Evolutionary conservation across 2,329 filamentous ascomycete genomes (phyloP).

Genomic region (Fusarium praegraminearum): DNA sequence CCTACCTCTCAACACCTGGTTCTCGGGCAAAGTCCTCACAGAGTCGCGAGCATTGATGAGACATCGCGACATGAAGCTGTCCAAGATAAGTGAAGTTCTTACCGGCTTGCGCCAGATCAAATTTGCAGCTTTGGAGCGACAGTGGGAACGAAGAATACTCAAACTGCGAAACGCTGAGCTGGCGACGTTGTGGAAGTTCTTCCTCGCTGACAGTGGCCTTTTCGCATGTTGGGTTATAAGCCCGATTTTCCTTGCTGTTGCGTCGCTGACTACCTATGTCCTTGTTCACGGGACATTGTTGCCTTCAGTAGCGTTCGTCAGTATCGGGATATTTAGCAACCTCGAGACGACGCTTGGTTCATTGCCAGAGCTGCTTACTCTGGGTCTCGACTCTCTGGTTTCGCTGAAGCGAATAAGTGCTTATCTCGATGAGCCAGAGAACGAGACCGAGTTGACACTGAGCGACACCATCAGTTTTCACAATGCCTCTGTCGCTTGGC

Average conservation of each 20-base stretch:
- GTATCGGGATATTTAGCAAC: slow-evolving; percentile 76
- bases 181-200: slow-evolving; percentile 72
- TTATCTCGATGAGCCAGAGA: slow-evolving; percentile 75
- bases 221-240: slow-evolving; percentile 77
- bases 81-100: slow-evolving; percentile 78
- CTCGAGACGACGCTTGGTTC: slow-evolving; percentile 77
- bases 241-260: slow-evolving; percentile 77
- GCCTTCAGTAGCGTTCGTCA: slow-evolving; percentile 83
- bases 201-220: slow-evolving; percentile 71
- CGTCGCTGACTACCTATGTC: slow-evolving; percentile 76
- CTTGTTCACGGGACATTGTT: slow-evolving; percentile 69
- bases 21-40: slow-evolving; percentile 71
- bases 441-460: slow-evolving; percentile 64
- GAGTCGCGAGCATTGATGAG: slow-evolving; percentile 79
- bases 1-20: slow-evolving; percentile 74
- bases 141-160: slow-evolving; percentile 77
- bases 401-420: slow-evolving; percentile 76
- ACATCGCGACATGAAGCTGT: slow-evolving; percentile 78
- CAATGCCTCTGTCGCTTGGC: slow-evolving; percentile 76
- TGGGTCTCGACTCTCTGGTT: slow-evolving; percentile 77
- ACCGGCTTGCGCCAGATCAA: slow-evolving; percentile 86
- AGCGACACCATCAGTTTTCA: slow-evolving; percentile 72
- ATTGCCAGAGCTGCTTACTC: slow-evolving; percentile 77
- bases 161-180: slow-evolving; percentile 73
- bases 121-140: slow-evolving; percentile 78